Conservation (phyloP, 345 rosid species). For the Streptanthus diversifolius region DNA sequence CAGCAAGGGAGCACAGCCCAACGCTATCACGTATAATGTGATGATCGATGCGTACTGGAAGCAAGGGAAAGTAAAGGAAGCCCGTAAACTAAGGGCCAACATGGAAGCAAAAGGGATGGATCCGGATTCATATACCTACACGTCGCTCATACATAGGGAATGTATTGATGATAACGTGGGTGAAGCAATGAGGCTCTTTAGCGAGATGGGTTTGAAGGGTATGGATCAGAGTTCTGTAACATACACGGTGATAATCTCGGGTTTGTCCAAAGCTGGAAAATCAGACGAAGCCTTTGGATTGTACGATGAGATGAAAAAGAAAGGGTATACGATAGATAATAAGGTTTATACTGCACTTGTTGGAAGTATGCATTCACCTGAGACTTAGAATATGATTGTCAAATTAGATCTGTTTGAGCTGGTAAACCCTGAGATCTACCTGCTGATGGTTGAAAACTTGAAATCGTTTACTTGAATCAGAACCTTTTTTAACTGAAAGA, state of each 20-base stretch:
- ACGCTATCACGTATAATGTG: conserved; percentile 55
- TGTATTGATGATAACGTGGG: conserved; percentile 59
- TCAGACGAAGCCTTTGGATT: conserved; percentile 75
- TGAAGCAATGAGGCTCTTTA: conserved; percentile 58
- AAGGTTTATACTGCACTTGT: conserved; percentile 68
- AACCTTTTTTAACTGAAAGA: not conserved
- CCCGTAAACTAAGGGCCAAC: conserved; percentile 50
- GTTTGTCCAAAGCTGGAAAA: conserved; percentile 69
- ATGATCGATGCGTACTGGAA: conserved; percentile 62
- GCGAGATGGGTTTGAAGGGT: conserved; percentile 52
- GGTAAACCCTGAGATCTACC: not conserved
- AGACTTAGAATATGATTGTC: conserved; percentile 4
- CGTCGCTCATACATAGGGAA: conserved; percentile 77
- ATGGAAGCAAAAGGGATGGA: conserved; percentile 51
- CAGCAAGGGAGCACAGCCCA: conserved; percentile 50
- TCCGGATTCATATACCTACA: conserved; percentile 62
- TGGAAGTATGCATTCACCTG: conserved; percentile 54
- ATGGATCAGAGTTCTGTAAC: conserved; percentile 45
- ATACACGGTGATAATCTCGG: conserved; percentile 62
- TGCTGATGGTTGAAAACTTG: not conserved
- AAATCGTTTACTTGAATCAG: not conserved
- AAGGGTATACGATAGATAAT: conserved; percentile 62
- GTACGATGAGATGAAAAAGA: conserved; percentile 61
- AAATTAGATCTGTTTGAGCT: not conserved
- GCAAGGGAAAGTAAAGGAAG: conserved; percentile 65